phyloP scores from a whole-genome alignment of 2,329 filamentous ascomycete genomes.

The Geosmithia morbida region DNA sequence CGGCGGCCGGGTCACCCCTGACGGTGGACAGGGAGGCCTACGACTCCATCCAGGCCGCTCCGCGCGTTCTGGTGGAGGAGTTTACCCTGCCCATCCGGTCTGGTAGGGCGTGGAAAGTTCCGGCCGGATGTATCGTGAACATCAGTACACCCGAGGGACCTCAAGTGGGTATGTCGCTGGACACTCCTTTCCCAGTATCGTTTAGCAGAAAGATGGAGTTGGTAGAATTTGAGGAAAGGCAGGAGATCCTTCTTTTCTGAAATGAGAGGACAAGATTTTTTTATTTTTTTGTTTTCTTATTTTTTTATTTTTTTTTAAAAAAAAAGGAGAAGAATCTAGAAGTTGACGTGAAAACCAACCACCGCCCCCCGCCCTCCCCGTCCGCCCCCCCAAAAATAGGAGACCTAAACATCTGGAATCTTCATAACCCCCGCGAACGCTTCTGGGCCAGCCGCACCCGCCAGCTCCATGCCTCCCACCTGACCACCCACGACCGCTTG shows the following conservation, averaged over 20 bases:
- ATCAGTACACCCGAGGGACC: conserved; percentile 65
- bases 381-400: conserved; percentile 21
- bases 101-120: conserved; percentile 58
- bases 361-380: too few species aligned
- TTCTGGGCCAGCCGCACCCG: conserved; percentile 73
- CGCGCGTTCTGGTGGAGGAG: conserved; percentile 25
- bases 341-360: too few species aligned
- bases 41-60: conserved; percentile 40
- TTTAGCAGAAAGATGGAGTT: too few species aligned
- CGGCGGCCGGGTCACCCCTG: conserved; percentile 24
- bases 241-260: too few species aligned
- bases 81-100: conserved; percentile 60
- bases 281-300: too few species aligned
- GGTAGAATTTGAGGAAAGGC: too few species aligned
- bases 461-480: conserved; percentile 65
- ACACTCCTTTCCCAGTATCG: neutral
- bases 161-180: conserved; percentile 43
- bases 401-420: conserved; percentile 73
- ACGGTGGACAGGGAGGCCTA: conserved; percentile 35
- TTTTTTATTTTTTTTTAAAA: too few species aligned
- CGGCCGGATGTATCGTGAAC: conserved; percentile 52
- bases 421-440: conserved; percentile 59
- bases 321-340: too few species aligned
- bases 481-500: conserved; percentile 55
- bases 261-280: too few species aligned